These are phyloP conservation scores for Aspergillus flavus DNA, from an alignment of 2,329 filamentous ascomycete species.

Conservation along the genomic window DNA sequence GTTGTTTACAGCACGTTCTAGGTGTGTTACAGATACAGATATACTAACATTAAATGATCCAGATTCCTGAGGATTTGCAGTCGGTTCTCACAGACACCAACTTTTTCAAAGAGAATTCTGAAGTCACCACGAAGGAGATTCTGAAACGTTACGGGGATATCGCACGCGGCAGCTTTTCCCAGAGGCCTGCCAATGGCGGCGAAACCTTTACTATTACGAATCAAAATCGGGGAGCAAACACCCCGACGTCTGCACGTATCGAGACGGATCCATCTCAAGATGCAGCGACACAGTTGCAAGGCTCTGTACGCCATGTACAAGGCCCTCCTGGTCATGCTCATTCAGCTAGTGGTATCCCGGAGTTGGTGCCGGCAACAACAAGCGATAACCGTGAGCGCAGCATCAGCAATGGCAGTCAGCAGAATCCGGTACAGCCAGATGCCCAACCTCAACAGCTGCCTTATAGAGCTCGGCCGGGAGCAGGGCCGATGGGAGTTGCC, in stretches of 20 bases:
- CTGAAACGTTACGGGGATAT: slow-evolving; percentile 90
- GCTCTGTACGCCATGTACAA: slow-evolving; percentile 75
- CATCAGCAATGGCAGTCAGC: slow-evolving; percentile 38
- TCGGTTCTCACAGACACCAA: slow-evolving; percentile 80
- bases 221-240: slow-evolving; percentile 42
- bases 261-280: slow-evolving; percentile 81
- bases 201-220: slow-evolving; percentile 53
- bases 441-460: slow-evolving; percentile 36
- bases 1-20: slow-evolving; percentile 31
- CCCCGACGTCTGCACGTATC: slow-evolving; percentile 63
- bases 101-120: slow-evolving; percentile 77
- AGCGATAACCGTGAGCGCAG: slow-evolving; percentile 38
- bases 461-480: slow-evolving; percentile 40
- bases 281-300: slow-evolving; percentile 76
- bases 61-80: slow-evolving; percentile 93
- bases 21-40: not conserved
- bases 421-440: slow-evolving; percentile 28
- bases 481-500: slow-evolving; percentile 44
- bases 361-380: slow-evolving; percentile 29
- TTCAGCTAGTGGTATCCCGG: slow-evolving; percentile 30
- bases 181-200: slow-evolving; percentile 55
- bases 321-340: slow-evolving; percentile 44
- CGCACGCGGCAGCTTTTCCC: slow-evolving; percentile 63
- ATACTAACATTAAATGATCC: slow-evolving; percentile 2
- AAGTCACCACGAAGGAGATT: slow-evolving; percentile 96